Conservation (phyloP, 2,329 filamentous ascomycete genomes). For the Curvularia eragrostidis region DNA sequence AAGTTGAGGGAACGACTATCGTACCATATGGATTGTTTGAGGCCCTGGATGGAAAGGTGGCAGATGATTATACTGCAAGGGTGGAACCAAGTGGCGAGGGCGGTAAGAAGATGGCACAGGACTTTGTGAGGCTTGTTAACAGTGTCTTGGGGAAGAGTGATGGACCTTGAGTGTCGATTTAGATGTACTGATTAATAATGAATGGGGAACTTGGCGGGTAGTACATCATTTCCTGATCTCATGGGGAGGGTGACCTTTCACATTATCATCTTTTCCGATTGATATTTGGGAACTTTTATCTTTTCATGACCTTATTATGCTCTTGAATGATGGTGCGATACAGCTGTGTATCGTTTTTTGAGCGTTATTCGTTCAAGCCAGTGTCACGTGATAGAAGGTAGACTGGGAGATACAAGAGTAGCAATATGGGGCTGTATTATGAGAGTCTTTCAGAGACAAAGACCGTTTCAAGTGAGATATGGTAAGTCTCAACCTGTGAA, state of each 20-base stretch:
- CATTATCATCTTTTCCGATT: background rate
- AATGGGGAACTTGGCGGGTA: background rate
- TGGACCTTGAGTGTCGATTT: background rate
- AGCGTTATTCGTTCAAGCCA: no score
- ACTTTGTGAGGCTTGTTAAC: slow-evolving; percentile 31
- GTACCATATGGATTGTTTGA: slow-evolving; percentile 45
- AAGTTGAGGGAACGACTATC: slow-evolving; percentile 38
- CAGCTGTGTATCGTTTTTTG: background rate
- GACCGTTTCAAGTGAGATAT: no score
- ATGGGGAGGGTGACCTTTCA: background rate
- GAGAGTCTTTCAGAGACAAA: no score
- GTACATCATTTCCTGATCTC: background rate
- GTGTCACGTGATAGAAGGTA: no score
- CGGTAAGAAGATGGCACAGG: slow-evolving; percentile 44
- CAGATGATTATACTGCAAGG: slow-evolving; percentile 42
- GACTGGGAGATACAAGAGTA: no score
- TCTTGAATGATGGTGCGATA: background rate
- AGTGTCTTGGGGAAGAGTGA: background rate
- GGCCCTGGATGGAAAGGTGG: slow-evolving; percentile 40
- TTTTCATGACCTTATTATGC: background rate
- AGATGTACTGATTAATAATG: background rate
- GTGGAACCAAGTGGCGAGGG: slow-evolving; percentile 47
- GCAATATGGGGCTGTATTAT: no score
- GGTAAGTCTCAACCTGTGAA: no score
- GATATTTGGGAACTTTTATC: background rate